Evolutionary conservation across 1,284 basidiomycete genomes (phyloP), one percentile per base, ranked within the genome.

Genomic region (Cryptococcus sp.): DNA sequence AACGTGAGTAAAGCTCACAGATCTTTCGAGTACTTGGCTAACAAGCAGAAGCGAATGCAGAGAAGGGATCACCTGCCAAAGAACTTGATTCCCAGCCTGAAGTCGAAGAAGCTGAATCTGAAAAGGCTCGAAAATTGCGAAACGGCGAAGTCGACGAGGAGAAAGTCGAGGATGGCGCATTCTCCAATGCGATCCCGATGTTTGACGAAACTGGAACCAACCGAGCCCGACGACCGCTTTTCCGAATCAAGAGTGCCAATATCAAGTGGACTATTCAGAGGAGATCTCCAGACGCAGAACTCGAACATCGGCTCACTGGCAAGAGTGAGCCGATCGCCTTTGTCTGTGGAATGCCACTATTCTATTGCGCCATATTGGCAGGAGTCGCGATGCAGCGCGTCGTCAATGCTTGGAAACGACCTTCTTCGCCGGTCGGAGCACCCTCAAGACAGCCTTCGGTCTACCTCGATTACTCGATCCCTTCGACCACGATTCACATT

Each of bases 301-400:
- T 62, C 9, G 56, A 62, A 42, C 56, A 59, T 50, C 57, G 57
- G 10, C 24, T 67, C 25, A 62, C 60, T 0, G 54, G 62, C 21
- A 56, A 64, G 13, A 56, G 73, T 1, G 60, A 67, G 22, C 60
- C 61, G 4, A 52, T 69, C 11, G 58, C 77, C 7, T 62, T 79
- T 28, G 79, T 79, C 42, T 77, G 85, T 60, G 81, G 84, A 57
- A 77, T 93, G 32, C 81, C 83, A 13, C 84, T 88, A 67, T 76
- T 86, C 18, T 93, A 92, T 67, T 85, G 84, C 63, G 60, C 79
- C 10, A 78, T 94, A 39, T 77, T 91, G 45, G 86, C 86, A 10
- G 56, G 81, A 2, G 78, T 82, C 34, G 82, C 69, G 66, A 9
- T 71, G 11, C 45, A 50, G 39, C 45, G 49, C 18, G 14, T 60